These are phyloP conservation scores for Grosmannia huntii DNA, from an alignment of 2,329 filamentous ascomycete species.

Conservation along the genomic window DNA sequence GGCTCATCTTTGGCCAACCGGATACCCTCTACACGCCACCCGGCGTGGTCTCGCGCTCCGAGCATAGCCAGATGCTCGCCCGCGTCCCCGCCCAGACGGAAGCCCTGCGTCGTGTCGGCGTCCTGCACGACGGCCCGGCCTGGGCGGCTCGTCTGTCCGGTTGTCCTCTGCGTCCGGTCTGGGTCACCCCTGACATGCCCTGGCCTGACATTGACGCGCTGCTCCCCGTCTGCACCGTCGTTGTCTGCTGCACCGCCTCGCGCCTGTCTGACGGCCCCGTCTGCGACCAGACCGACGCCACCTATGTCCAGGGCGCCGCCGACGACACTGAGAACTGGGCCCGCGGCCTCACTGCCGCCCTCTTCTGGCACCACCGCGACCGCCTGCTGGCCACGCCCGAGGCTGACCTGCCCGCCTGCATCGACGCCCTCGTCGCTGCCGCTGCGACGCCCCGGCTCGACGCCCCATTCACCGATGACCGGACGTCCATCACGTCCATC, in stretches of 20 bases:
- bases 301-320: constrained; percentile 88
- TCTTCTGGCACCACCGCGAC: constrained; percentile 67
- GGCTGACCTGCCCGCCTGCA: constrained; percentile 42
- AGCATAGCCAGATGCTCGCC: constrained; percentile 65
- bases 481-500: neutral
- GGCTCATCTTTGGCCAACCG: constrained; percentile 54
- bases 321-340: constrained; percentile 96
- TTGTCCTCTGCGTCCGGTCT: constrained; percentile 66
- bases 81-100: constrained; percentile 43
- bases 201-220: constrained; percentile 22
- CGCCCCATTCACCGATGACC: too few relatives aligned
- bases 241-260: constrained; percentile 81
- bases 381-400: constrained; percentile 52
- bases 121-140: constrained; percentile 29
- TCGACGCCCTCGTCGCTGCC: constrained; percentile 29
- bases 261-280: constrained; percentile 44
- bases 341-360: constrained; percentile 56
- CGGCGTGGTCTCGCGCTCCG: constrained; percentile 58
- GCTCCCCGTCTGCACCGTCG: constrained; percentile 45
- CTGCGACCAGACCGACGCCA: constrained; percentile 76
- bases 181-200: constrained; percentile 41
- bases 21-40: constrained; percentile 53
- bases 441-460: constrained; percentile 6
- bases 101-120: constrained; percentile 39
- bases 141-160: constrained; percentile 33